Evolutionary conservation across 495 filamentous ascomycete species (phyloP).

Genomic region (Xylaria intraflava): DNA sequence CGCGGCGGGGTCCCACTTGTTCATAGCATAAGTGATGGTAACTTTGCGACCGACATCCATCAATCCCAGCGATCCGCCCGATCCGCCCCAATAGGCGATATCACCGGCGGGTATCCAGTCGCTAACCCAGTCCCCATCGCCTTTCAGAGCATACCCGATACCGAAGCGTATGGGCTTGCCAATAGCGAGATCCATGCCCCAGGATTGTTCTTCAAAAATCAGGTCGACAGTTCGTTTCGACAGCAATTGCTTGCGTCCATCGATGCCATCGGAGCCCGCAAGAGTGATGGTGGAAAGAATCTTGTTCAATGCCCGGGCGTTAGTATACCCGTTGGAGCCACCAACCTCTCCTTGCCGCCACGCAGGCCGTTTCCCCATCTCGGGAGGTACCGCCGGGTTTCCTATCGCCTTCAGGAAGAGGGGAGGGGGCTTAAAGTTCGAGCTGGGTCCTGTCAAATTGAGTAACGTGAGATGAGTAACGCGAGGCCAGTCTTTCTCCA

Average conservation of each 20-base stretch:
- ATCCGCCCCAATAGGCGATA: slow-evolving; percentile 40
- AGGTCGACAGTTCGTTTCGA: slow-evolving; percentile 27
- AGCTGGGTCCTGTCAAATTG: neutral
- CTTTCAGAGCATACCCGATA: slow-evolving; percentile 31
- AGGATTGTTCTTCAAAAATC: slow-evolving; percentile 34
- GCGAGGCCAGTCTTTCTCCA: slow-evolving; percentile 28
- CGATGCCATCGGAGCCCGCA: neutral
- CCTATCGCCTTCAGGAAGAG: slow-evolving; percentile 3
- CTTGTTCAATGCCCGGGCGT: slow-evolving; percentile 10
- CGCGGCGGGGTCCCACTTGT: slow-evolving; percentile 28
- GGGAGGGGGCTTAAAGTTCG: neutral
- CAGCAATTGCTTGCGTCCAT: slow-evolving; percentile 12
- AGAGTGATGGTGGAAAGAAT: slow-evolving; percentile 11
- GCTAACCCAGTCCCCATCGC: slow-evolving; percentile 10
- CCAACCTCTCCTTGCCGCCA: slow-evolving; percentile 10
- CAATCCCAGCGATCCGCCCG: slow-evolving; percentile 36
- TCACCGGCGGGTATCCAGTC: slow-evolving; percentile 25
- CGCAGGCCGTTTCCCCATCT: slow-evolving; percentile 1
- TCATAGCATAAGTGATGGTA: slow-evolving; percentile 43
- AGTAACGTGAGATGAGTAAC: slow-evolving; percentile 25
- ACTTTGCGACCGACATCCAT: slow-evolving; percentile 38
- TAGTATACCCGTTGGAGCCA: slow-evolving; percentile 8
- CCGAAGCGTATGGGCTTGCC: slow-evolving; percentile 25
- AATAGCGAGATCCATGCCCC: slow-evolving; percentile 31
- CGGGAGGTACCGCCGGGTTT: slow-evolving; percentile 5